Base-by-base conservation (phyloP, 805 yeast species). In the Metschnikowia reukaufii region DNA sequence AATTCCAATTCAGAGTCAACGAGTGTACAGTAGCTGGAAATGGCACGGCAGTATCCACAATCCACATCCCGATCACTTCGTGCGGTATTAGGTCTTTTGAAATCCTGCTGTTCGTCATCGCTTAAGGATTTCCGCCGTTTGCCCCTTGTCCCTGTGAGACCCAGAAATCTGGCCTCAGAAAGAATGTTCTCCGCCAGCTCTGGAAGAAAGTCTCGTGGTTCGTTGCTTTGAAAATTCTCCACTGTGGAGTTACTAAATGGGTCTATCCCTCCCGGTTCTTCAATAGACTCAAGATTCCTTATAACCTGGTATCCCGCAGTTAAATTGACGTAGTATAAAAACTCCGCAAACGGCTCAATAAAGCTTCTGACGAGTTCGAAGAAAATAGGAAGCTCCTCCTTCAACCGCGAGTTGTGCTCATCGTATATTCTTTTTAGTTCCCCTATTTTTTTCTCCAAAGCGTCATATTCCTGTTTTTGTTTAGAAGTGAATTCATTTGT, bases 381-480 rank as follows among this genome's bases (percentile, higher is more conserved):
- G 39, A 78, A 74, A 3, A 49, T 40, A 0, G 84, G 83, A 1
- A 82, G 55, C 35, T 80, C 85, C 25, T 47, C 48, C 47, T 77
- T 77, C 49, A 81, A 62, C 3, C 52, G 42, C 4, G 56, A 50
- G 55, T 79, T 77, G 30, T 69, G 50, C 9, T 49, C 39, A 2
- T 72, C 71, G 53, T 72, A 78, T 40, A 51, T 51, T 1, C 33
- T 45, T 32, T 59, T 60, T 13, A 42, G 43, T 1, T 45, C 61
- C 4, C 56, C 62, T 19, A 65, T 31, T 56, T 72, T 57, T 48
- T 64, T 47, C 52, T 67, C 50, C 54, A 64, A 44, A 41, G 50
- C 45, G 39, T 49, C 52, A 19, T 62, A 44, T 17, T 57, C 61
- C 33, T 59, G 68, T 6, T 59, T 48, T 47, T 71, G 70, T 44